Evolutionary conservation across 768 basidiomycete genomes (phyloP).

Genomic region (Boletus fagicola): DNA sequence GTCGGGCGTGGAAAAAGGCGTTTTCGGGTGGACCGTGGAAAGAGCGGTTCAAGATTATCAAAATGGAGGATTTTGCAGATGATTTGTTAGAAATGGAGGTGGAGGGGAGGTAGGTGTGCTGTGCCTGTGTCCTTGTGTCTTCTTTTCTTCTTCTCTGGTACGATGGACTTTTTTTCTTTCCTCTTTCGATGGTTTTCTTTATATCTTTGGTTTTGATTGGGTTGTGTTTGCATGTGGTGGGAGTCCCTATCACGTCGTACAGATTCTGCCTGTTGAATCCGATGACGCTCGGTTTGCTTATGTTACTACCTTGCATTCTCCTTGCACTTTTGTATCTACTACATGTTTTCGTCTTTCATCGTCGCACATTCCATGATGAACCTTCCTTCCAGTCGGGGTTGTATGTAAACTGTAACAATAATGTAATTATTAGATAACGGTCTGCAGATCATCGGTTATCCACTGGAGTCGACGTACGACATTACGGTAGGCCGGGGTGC

Average conservation of each 20-base stretch:
- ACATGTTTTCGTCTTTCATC: not conserved
- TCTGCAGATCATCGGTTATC: not conserved
- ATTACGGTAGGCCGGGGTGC: not conserved
- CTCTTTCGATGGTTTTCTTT: too few species aligned
- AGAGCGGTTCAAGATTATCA: conserved; percentile 53
- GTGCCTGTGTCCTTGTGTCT: not conserved
- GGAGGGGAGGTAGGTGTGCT: conserved; percentile 13
- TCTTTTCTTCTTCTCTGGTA: not conserved
- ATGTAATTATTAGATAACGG: not conserved
- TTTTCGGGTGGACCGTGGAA: conserved; percentile 53
- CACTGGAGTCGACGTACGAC: not conserved
- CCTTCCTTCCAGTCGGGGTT: not conserved
- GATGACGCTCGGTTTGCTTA: conserved; percentile 3
- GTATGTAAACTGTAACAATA: not conserved
- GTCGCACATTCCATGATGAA: not conserved
- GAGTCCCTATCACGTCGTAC: not conserved
- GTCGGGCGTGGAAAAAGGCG: conserved; percentile 72
- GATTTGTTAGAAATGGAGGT: conserved; percentile 49
- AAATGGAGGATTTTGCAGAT: conserved; percentile 65
- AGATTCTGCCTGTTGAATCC: not conserved
- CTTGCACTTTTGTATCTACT: conserved; percentile 12
- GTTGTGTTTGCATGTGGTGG: not conserved
- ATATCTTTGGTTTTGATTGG: not conserved
- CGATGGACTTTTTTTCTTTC: not conserved
- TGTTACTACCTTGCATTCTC: conserved; percentile 6